Evolutionary conservation across 78 protist genomes (phyloP), one percentile per base, ranked within the genome.

Genomic region (Cavenderia fasciculata): DNA sequence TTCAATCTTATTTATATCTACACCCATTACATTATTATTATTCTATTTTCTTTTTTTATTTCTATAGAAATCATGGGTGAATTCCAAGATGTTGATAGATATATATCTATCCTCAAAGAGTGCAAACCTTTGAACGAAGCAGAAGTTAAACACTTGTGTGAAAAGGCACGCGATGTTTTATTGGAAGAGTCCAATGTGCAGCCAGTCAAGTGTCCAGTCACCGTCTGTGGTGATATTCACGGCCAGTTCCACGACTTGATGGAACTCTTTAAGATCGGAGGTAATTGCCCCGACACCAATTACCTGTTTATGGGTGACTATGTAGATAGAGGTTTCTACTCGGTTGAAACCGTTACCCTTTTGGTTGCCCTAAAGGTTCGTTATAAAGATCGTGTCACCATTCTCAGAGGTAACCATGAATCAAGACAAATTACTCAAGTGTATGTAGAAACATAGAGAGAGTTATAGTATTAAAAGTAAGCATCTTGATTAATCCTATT

Each of bases 351-450:
- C 1, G 96, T 94, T n/a, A 72, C 97, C 10, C 76, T 96, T 12
- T 63, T 98, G 66, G 77, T 96, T 40, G 69, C 82, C 19, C 77
- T 96, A 10, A 96, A 97, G 66, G 79, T 97, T 36, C 89, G 98
- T 12, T 97, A 68, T 31, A 87, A 61, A 51, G 91, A 87, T 36
- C 88, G 98, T 21, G 69, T 98, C 12, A 91, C 96, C 6, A 40
- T 98, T 19, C 74, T 97, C 47, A 95, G 99, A 8, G 99, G 99
- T 33, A 98, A 98, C 65, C 99, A 98, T 75, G 99, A 98, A 87
- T 59, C 92, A 2, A 65, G 99, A 27, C 98, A 97, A 56, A 97
- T 97, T 61, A 97, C 99, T 2, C 98, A 96, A 62, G 99, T 97
- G 96, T 91, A 34, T 14, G 19, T 16, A 29, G 6, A 10, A 56